A percentile compares a stretch with the other conserved stretches of the same genome.
phyloP scores from a whole-genome alignment of 2,329 filamentous ascomycete genomes.

The Didymella keratinophila region DNA sequence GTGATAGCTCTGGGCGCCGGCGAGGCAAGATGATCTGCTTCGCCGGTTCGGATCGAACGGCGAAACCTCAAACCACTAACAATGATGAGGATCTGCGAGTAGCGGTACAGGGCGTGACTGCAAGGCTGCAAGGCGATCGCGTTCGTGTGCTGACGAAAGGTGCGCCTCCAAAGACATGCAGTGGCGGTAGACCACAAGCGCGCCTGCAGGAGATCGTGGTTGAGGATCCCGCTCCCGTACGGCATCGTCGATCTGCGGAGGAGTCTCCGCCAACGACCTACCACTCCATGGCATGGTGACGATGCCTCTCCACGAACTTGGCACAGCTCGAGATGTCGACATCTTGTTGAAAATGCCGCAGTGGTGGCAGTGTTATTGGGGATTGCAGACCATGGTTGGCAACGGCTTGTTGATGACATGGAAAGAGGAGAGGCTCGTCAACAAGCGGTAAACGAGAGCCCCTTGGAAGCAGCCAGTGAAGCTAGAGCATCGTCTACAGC shows the following conservation, averaged over 20 bases:
- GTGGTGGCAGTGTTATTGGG: background rate
- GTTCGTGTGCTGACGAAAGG: background rate
- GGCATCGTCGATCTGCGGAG: slow-evolving; percentile 9
- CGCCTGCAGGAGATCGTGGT: slow-evolving; percentile 6
- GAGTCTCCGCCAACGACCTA: background rate
- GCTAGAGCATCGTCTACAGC: background rate
- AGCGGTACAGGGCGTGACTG: background rate
- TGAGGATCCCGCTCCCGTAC: slow-evolving; percentile 10
- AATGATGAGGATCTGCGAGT: background rate
- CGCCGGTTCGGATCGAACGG: slow-evolving; percentile 16
- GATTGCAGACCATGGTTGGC: background rate
- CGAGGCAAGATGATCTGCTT: slow-evolving; percentile 1
- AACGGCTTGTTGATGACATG: background rate
- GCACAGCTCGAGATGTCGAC: background rate
- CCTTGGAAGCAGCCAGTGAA: background rate
- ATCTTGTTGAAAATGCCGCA: background rate
- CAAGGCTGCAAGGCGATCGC: background rate
- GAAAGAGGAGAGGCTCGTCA: background rate
- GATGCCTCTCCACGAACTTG: background rate
- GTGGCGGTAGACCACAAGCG: background rate
- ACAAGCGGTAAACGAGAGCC: background rate
- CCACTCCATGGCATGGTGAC: background rate
- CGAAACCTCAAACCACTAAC: slow-evolving; percentile 15
- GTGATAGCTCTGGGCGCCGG: slow-evolving; percentile 9
- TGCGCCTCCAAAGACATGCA: background rate